Evolutionary conservation across 805 yeast genomes (phyloP).

Genomic region (Kluyveromyces siamensis): DNA sequence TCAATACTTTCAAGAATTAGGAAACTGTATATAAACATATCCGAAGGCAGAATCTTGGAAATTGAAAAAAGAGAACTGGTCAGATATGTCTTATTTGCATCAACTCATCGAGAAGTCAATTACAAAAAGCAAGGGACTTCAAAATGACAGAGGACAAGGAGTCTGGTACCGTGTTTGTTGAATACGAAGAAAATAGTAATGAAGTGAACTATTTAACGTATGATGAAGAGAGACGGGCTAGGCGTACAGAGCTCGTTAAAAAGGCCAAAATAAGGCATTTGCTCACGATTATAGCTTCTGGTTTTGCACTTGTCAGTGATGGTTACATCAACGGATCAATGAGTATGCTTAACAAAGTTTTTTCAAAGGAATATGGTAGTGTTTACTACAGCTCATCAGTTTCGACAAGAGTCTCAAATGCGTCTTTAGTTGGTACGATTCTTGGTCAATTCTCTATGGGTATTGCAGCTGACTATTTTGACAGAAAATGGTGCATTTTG

Average conservation of each 20-base stretch:
- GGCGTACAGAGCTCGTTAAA: neutral
- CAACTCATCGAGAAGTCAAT: no score
- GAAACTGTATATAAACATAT: no score
- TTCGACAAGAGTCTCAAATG: conserved; percentile 60
- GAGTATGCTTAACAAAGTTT: conserved; percentile 58
- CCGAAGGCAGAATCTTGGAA: no score
- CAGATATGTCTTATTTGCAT: no score
- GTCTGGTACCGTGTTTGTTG: no score
- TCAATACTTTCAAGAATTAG: no score
- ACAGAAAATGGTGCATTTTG: conserved; percentile 64
- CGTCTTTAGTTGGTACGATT: conserved; percentile 60
- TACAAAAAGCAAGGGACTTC: no score
- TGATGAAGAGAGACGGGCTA: no score
- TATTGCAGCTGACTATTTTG: conserved; percentile 52
- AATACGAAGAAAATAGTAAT: no score
- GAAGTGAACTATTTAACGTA: no score
- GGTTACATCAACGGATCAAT: conserved; percentile 70
- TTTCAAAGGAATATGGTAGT: conserved; percentile 34
- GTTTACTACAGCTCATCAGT: conserved; percentile 34
- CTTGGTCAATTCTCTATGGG: conserved; percentile 65
- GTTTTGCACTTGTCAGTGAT: conserved; percentile 68
- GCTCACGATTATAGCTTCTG: conserved; percentile 32
- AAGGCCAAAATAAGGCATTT: conserved; percentile 4
- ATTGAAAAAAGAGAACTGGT: no score
- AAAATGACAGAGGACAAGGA: no score